Conservation (phyloP, 345 rosid species). For the Eucalyptus leucophloia region DNA sequence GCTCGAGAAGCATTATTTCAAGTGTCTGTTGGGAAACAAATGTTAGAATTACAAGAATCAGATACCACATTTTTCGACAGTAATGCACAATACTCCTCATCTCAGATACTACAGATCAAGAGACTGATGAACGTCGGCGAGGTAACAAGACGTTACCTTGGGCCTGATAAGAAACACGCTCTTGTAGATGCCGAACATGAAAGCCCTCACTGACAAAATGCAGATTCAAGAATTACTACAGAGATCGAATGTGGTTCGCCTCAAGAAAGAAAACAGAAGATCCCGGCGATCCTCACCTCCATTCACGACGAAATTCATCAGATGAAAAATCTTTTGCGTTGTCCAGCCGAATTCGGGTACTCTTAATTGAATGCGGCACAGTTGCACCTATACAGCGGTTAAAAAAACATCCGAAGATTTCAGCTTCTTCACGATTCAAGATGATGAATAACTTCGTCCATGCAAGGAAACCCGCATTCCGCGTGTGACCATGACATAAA, state of each 20-base stretch:
- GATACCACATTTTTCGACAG: neutral
- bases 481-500: neutral
- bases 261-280: neutral
- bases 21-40: constrained; percentile 11
- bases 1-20: constrained; percentile 44
- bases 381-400: constrained; percentile 36
- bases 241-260: neutral
- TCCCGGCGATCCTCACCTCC: constrained; percentile 35
- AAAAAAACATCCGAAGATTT: neutral
- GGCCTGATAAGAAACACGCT: constrained; percentile 26
- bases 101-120: neutral
- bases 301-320: constrained; percentile 84
- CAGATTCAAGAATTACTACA: neutral
- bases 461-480: neutral
- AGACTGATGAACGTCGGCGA: neutral
- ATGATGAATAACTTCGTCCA: neutral
- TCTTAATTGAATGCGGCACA: constrained; percentile 68
- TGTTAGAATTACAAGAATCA: neutral
- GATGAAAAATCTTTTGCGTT: constrained; percentile 88
- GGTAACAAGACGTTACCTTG: constrained; percentile 10
- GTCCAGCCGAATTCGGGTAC: constrained; percentile 98
- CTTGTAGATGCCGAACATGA: constrained; percentile 35
- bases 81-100: neutral
- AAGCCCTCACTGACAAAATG: constrained; percentile 34
- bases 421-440: neutral